Conservation (phyloP, 257 asterid species). For the Knoxia roxburghii region DNA sequence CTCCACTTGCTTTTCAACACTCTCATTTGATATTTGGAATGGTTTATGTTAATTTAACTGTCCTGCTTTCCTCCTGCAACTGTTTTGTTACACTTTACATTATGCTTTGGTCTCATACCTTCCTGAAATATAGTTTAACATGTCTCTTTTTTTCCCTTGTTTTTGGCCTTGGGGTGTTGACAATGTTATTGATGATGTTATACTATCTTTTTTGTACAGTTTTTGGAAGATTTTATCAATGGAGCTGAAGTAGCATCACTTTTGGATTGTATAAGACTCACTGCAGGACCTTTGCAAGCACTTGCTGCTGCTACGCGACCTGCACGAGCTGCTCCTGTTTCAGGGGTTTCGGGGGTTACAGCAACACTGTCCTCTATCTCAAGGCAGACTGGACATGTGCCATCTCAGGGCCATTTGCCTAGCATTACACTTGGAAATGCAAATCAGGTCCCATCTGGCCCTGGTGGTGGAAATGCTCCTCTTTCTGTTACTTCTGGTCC, state of each 20-base stretch:
- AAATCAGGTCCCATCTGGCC: constrained; percentile 61
- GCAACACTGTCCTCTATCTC: constrained; percentile 50
- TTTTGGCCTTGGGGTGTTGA: background rate
- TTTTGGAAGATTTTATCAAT: constrained; percentile 94
- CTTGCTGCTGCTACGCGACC: constrained; percentile 99
- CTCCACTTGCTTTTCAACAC: background rate
- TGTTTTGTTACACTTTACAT: background rate
- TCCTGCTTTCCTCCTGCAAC: background rate
- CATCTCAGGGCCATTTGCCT: constrained; percentile 47
- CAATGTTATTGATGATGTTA: background rate
- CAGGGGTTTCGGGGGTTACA: constrained; percentile 67
- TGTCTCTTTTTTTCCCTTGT: background rate
- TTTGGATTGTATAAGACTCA: constrained; percentile 92
- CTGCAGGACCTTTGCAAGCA: constrained; percentile 98
- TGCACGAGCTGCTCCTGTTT: constrained; percentile 98
- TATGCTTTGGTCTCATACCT: background rate
- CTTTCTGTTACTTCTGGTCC: constrained; percentile 44
- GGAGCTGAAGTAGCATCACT: constrained; percentile 97
- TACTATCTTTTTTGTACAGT: constrained; percentile 36
- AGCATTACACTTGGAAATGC: constrained; percentile 45
- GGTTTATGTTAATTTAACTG: background rate
- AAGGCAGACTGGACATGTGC: constrained; percentile 60
- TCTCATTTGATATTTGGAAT: background rate
- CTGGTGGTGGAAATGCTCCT: constrained; percentile 44
- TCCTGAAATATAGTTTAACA: background rate